These are phyloP conservation scores for Chenopodium berlandieri DNA, from an alignment of 148 eudicot genomes.

Conservation along the genomic window DNA sequence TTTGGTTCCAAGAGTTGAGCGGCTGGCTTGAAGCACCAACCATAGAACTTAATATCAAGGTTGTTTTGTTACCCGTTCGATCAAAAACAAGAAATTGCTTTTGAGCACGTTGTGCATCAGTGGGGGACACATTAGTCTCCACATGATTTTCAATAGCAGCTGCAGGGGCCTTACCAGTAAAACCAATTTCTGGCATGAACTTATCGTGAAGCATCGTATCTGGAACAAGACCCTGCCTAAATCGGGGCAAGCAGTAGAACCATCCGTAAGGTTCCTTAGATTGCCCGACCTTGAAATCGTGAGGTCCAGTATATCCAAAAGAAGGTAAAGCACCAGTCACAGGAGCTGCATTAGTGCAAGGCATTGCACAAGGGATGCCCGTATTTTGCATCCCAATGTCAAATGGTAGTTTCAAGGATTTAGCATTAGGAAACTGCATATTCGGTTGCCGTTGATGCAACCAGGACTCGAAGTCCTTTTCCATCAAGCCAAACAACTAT, in stretches of 20 bases:
- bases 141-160: constrained; percentile 14
- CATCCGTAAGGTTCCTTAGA: constrained; percentile 46
- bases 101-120: constrained; percentile 26
- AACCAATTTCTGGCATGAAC: background rate
- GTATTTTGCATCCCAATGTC: constrained; percentile 38
- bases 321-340: constrained; percentile 29
- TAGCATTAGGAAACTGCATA: constrained; percentile 38
- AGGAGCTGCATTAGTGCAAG: constrained; percentile 38
- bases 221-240: constrained; percentile 38
- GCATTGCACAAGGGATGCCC: constrained; percentile 33
- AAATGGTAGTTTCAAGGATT: constrained; percentile 37
- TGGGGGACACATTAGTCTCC: constrained; percentile 17
- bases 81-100: constrained; percentile 91
- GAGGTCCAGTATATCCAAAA: constrained; percentile 31
- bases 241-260: constrained; percentile 50
- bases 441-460: constrained; percentile 35
- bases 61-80: constrained; percentile 79
- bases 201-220: constrained; percentile 16
- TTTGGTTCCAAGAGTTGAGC: constrained; percentile 36
- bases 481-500: constrained; percentile 62
- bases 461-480: constrained; percentile 54
- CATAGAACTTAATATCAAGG: constrained; percentile 58
- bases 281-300: constrained; percentile 35
- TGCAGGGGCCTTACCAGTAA: constrained; percentile 25
- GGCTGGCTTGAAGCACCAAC: constrained; percentile 38